Base-by-base conservation (phyloP, 2,329 filamentous ascomycete species). In the Fusarium sp. region DNA sequence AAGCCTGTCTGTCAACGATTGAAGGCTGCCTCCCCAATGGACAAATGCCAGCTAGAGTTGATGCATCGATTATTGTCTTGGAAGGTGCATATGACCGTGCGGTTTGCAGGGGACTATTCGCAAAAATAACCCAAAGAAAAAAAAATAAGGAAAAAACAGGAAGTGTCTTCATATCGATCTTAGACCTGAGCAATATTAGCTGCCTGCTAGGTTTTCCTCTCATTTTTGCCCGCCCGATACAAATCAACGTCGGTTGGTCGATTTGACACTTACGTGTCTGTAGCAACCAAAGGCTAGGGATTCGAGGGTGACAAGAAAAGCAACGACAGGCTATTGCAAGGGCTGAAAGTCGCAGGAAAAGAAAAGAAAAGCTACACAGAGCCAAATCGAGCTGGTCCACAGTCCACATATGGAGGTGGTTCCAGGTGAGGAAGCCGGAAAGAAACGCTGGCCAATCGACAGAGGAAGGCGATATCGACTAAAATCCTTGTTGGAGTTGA, bases 381-480 rank as follows among this genome's bases (percentile, higher is more conserved):
- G 31, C 72, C 61, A 65, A 58, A 72, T 74, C 65, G 60, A 75
- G 65, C 51, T 66, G 50, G 56, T 67, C 66, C 66, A 63, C 39
- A 70, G 39, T 58, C 72, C 74, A 74, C 72, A 70, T 65, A 47
- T 61, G 56, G 72, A 74, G 61, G 65, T 73, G 59, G 70, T 70
- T 75, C 70, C 65, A 57, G 54, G 56, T 64, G 65, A 69, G 31
- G 58, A 69, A 59, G 51, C 65, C 66, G 51, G 63, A 68, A 68
- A 58, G 48, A 56, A 74, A 68, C 63, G 59, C 51, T 69, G 39
- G 45, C 75, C 75, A 77, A 77, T 76, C 73, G 70, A 70, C 72
- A 57, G 38, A 45, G 56, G 57, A 74, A 58, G 73, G 75, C 73
- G 47, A 70, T 65, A 45, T 35, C 47, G 61, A 57, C 64, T 70